Base-by-base conservation (phyloP, 2,329 filamentous ascomycete genomes). In the Pezicula radicicola region DNA sequence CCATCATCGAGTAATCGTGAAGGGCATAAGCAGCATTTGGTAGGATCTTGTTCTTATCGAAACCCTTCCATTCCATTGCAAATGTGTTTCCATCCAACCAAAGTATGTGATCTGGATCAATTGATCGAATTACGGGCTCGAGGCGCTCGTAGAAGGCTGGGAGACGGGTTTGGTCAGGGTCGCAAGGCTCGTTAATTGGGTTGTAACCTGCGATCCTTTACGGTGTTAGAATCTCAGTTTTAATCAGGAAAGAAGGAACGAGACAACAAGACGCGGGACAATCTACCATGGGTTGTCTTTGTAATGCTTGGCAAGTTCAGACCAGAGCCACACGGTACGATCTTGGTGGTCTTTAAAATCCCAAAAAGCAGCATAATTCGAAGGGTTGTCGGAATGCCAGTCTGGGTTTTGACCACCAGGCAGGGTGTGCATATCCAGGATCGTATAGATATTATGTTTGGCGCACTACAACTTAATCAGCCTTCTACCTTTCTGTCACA, bases 261-360 rank as follows among this genome's bases (percentile, higher is more conserved):
- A 25, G 25, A 25, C 25, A 6, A 25, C 6, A 25, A 25, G 25
- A 4, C 1, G 25, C 4, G 25, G 6, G 25, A 4, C 25, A 25
- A 25, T 25, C 25, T 45, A 45, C 68, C 71, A 75, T 4, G 71
- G 57, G 52, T 78, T 76, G 28, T 60, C 61, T 42, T 66, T 73
- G 53, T 78, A 79, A 13, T 70, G 68, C 10, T 62, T 61, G 1
- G 73, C 75, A 43, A 79, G 70, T 55, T 75, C 66, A 51, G 72
- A 67, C 76, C 75, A 78, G 2, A 79, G 68, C 71, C 73, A 75
- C 2, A 78, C 60, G 2, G 72, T 73, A 6, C 75, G 69, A 53
- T 78, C 76, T 58, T 79, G 76, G 50, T 74, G 72, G 49, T 77
- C 75, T 55, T 73, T 75, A 59, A 73, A 70, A 35, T 78, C 74